Conservation (phyloP, 1,284 basidiomycete genomes). For the Pseudozyma pruni region DNA sequence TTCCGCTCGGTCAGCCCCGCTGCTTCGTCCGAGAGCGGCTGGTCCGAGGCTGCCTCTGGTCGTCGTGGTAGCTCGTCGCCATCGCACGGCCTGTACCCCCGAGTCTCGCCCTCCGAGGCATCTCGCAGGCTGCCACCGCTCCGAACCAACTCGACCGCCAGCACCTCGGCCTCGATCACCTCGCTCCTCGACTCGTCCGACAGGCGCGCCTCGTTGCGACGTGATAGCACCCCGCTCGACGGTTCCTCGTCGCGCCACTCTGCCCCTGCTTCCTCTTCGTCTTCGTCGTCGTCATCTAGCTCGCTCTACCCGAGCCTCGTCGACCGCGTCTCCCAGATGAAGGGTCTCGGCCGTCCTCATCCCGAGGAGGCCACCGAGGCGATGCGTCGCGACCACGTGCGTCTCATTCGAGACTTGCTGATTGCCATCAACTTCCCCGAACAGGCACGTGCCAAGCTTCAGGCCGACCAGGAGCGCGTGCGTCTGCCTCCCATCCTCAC, state of each 20-base stretch:
- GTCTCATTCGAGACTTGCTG: constrained; percentile 51
- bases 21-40: constrained; percentile 34
- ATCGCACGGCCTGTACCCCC: constrained; percentile 47
- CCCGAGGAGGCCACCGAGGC: constrained; percentile 15
- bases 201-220: constrained; percentile 14
- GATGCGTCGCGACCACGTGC: constrained; percentile 43
- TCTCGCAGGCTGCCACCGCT: constrained; percentile 35
- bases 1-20: constrained; percentile 42
- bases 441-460: constrained; percentile 20
- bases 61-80: constrained; percentile 36
- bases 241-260: constrained; percentile 12
- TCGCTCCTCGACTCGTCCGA: constrained; percentile 33
- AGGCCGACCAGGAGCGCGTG: constrained; percentile 11
- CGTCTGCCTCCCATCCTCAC: constrained; percentile 42
- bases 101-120: constrained; percentile 33
- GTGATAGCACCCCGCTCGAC: constrained; percentile 16
- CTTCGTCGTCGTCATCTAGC: constrained; percentile 13
- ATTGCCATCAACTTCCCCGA: constrained; percentile 60
- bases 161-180: constrained; percentile 36
- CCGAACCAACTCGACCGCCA: constrained; percentile 28
- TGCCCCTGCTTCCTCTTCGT: constrained; percentile 17
- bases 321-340: constrained; percentile 40
- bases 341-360: constrained; percentile 37
- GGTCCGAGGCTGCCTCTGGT: constrained; percentile 15
- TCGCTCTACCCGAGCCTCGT: constrained; percentile 49